Conservation (phyloP, 2,329 filamentous ascomycete genomes). For the Colletotrichum endophyticum region DNA sequence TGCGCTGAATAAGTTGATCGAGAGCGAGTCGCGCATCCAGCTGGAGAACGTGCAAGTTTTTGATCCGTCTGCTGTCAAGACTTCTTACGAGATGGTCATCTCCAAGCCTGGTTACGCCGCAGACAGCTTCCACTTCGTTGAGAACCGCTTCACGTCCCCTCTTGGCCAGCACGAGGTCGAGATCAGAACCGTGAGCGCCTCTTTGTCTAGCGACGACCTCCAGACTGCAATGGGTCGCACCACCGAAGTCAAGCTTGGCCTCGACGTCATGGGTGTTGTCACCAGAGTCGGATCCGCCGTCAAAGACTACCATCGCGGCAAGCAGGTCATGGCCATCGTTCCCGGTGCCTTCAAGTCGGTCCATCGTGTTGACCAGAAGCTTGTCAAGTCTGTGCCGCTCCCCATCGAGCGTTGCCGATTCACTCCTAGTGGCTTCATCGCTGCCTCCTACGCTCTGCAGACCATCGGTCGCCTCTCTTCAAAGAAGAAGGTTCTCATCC, state of each 20-base stretch:
- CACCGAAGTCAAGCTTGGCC: constrained; percentile 34
- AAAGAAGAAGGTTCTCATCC: constrained; percentile 43
- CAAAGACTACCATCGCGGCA: constrained; percentile 34
- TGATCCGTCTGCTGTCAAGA: background rate
- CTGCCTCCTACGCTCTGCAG: constrained; percentile 47
- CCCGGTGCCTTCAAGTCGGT: constrained; percentile 39
- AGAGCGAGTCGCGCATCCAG: constrained; percentile 24
- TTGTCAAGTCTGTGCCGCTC: constrained; percentile 33
- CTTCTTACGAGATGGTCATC: constrained; percentile 25
- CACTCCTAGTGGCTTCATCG: constrained; percentile 40
- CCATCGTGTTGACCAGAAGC: constrained; percentile 34
- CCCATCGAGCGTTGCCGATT: constrained; percentile 1
- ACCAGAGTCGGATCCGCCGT: constrained; percentile 36
- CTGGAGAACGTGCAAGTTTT: background rate
- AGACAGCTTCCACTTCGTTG: constrained; percentile 27
- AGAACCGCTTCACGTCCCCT: background rate
- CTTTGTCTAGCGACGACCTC: constrained; percentile 40
- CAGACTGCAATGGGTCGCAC: constrained; percentile 38
- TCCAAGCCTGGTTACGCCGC: constrained; percentile 29
- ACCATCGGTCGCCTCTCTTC: constrained; percentile 28
- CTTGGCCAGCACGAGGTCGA: constrained; percentile 40
- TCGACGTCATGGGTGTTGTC: constrained; percentile 47
- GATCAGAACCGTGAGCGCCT: constrained; percentile 40
- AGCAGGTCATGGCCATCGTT: constrained; percentile 46
- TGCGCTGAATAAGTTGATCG: constrained; percentile 49